Percentiles rank a stretch among this genome's conserved stretches.
phyloP scores from a whole-genome alignment of 306 rosid genomes.

The Castanea sativa region DNA sequence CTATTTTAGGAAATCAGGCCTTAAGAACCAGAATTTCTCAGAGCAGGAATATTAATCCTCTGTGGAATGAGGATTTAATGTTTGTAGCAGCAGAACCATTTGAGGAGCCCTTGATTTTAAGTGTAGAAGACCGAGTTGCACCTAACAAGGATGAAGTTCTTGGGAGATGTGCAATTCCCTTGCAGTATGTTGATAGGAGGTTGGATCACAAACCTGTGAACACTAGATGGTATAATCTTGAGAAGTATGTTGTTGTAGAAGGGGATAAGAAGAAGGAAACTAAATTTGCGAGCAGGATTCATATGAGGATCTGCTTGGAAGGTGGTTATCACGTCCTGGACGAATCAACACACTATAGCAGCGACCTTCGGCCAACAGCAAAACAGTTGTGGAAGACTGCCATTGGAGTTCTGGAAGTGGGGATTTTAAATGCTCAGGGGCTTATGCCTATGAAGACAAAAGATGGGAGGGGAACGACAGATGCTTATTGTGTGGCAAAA shows the following conservation, averaged over 20 bases:
- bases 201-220: slow-evolving; percentile 85
- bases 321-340: slow-evolving; percentile 96
- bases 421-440: slow-evolving; percentile 85
- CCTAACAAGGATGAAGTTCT: slow-evolving; percentile 81
- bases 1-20: slow-evolving; percentile 69
- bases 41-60: slow-evolving; percentile 75
- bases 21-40: slow-evolving; percentile 74
- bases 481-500: slow-evolving; percentile 95
- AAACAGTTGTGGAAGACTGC: slow-evolving; percentile 81
- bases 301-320: slow-evolving; percentile 87
- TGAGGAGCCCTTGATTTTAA: slow-evolving; percentile 80
- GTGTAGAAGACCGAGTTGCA: slow-evolving; percentile 89
- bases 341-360: slow-evolving; percentile 94
- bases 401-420: slow-evolving; percentile 89
- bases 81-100: slow-evolving; percentile 91
- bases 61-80: slow-evolving; percentile 99
- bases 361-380: slow-evolving; percentile 96
- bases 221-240: slow-evolving; percentile 77
- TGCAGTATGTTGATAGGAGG: slow-evolving; percentile 60
- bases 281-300: slow-evolving; percentile 90
- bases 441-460: slow-evolving; percentile 91
- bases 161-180: slow-evolving; percentile 65
- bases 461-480: slow-evolving; percentile 83
- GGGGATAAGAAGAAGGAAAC: slow-evolving; percentile 93
- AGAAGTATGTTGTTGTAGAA: slow-evolving; percentile 62